phyloP scores from a whole-genome alignment of 768 basidiomycete species.

The Rhodotorula paludigena region DNA sequence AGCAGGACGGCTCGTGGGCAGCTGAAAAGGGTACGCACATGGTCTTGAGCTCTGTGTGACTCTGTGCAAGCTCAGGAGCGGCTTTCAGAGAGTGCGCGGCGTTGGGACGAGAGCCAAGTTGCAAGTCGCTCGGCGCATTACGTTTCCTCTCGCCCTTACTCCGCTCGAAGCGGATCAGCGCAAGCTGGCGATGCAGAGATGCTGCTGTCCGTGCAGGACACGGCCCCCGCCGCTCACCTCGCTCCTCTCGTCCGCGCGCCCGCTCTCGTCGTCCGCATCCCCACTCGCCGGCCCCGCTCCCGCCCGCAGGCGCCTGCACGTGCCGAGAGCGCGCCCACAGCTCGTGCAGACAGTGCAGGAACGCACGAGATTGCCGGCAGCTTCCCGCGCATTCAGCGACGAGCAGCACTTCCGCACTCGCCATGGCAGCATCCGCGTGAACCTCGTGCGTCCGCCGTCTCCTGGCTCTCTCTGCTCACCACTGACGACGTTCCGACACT shows the following conservation, averaged over 20 bases:
- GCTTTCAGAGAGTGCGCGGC: too few species aligned
- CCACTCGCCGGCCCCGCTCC: neutral
- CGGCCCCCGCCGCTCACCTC: neutral
- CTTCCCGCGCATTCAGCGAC: slow-evolving; percentile 23
- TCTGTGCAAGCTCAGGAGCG: too few species aligned
- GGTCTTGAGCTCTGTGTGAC: too few species aligned
- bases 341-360: neutral
- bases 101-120: too few species aligned
- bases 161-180: neutral
- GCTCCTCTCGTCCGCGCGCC: neutral
- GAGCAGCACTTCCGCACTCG: slow-evolving; percentile 23
- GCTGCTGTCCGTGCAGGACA: slow-evolving; percentile 2
- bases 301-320: neutral
- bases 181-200: neutral
- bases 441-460: slow-evolving; percentile 15
- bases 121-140: too few species aligned
- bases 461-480: neutral
- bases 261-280: slow-evolving; percentile 1
- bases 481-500: neutral
- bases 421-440: slow-evolving; percentile 29
- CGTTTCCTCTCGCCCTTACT: neutral
- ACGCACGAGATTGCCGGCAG: too few species aligned
- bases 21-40: neutral
- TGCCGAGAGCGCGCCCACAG: neutral
- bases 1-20: neutral